These are phyloP conservation scores for Chrysanthemum makinoi DNA, from an alignment of 129 eudicot genomes.

Conservation along the genomic window DNA sequence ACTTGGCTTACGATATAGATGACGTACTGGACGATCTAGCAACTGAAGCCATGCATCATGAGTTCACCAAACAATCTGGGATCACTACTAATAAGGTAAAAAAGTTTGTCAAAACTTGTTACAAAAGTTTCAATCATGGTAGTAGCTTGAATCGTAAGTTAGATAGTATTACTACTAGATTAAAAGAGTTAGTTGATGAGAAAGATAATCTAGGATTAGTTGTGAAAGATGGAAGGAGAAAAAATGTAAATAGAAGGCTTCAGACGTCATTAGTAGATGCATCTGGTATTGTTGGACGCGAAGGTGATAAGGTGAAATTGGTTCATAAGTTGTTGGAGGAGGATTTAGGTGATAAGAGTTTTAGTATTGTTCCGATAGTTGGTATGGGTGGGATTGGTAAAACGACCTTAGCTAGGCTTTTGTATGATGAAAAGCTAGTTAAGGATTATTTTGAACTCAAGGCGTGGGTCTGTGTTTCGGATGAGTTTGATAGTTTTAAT, in stretches of 20 bases:
- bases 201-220: neutral
- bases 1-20: neutral
- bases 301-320: neutral
- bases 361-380: too few species aligned
- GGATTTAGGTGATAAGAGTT: too few species aligned
- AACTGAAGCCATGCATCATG: conserved; percentile 9
- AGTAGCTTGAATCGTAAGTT: neutral
- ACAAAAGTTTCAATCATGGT: neutral
- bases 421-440: too few species aligned
- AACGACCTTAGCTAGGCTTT: too few species aligned
- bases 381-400: too few species aligned
- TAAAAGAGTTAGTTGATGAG: neutral
- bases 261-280: neutral
- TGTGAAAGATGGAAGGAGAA: neutral
- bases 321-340: neutral
- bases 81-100: neutral
- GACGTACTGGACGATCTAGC: neutral
- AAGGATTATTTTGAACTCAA: too few species aligned
- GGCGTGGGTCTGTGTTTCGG: too few species aligned
- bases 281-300: neutral
- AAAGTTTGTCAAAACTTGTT: neutral
- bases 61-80: neutral
- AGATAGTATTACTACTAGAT: neutral
- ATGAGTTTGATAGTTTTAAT: too few species aligned
- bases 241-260: neutral